Conservation (phyloP, 2,329 filamentous ascomycete genomes). For the Ophiostoma tasmaniense region DNA sequence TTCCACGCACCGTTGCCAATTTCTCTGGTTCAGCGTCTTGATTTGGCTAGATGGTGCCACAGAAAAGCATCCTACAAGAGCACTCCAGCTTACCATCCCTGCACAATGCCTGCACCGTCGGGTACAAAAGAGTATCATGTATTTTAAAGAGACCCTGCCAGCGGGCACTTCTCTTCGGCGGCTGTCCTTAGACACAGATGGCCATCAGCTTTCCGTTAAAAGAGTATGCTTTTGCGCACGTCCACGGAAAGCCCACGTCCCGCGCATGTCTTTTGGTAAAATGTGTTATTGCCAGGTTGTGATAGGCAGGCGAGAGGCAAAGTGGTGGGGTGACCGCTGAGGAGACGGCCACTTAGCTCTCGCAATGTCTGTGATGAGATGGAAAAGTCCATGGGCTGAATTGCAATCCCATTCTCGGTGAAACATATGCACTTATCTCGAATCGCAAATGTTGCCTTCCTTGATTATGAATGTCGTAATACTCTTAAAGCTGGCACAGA, state of each 20-base stretch:
- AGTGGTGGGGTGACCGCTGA: not conserved
- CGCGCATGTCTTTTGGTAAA: not conserved
- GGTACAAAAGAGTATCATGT: not conserved
- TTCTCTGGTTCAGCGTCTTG: not conserved
- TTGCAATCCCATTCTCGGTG: not conserved
- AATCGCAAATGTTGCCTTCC: not conserved
- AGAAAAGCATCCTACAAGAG: not conserved
- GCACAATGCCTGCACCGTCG: not conserved
- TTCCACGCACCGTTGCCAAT: not conserved
- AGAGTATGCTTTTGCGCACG: not conserved
- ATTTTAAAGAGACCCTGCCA: not conserved
- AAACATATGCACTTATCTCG: not conserved
- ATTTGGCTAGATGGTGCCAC: constrained; percentile 4
- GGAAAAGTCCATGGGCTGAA: not conserved
- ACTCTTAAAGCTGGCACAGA: not conserved
- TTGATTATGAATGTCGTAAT: not conserved
- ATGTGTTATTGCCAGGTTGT: not conserved
- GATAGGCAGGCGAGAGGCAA: not conserved
- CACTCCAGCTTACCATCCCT: not conserved
- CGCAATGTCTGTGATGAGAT: not conserved
- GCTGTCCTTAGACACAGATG: not conserved
- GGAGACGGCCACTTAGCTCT: not conserved
- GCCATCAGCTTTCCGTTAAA: not conserved
- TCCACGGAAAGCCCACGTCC: not conserved
- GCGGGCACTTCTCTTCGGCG: not conserved